Conservation (phyloP, 768 basidiomycete genomes). For the Termitomyces sp. region DNA sequence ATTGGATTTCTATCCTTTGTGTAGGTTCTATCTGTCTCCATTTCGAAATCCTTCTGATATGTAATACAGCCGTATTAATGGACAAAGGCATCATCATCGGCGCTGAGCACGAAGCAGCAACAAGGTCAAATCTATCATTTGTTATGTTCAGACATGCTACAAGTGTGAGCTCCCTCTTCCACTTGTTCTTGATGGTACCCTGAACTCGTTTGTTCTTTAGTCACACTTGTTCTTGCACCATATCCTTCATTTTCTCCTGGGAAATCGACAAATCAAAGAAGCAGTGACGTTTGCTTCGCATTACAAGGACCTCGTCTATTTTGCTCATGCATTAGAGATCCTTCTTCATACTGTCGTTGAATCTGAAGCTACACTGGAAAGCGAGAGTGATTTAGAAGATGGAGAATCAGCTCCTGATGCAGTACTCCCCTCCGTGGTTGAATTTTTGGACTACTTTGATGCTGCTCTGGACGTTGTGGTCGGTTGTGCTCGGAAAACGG, state of each 20-base stretch:
- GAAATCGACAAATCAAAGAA: slow-evolving; percentile 54
- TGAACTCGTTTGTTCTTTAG: slow-evolving; percentile 30
- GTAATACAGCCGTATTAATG: slow-evolving; percentile 82
- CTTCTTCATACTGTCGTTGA: slow-evolving; percentile 92
- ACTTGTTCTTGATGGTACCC: background rate
- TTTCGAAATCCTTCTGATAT: slow-evolving; percentile 2
- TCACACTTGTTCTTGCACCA: slow-evolving; percentile 94
- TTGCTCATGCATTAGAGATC: slow-evolving; percentile 91
- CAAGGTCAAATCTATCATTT: slow-evolving; percentile 74
- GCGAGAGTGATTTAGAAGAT: slow-evolving; percentile 23
- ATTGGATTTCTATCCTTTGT: slow-evolving; percentile 93
- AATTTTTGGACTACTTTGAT: slow-evolving; percentile 94
- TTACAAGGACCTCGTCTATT: slow-evolving; percentile 87
- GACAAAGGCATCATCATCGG: slow-evolving; percentile 99
- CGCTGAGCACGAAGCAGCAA: slow-evolving; percentile 81
- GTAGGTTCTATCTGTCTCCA: slow-evolving; percentile 39
- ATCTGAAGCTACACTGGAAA: slow-evolving; percentile 51
- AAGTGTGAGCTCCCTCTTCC: slow-evolving; percentile 48
- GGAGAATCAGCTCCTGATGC: slow-evolving; percentile 24
- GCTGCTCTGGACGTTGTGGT: slow-evolving; percentile 90
- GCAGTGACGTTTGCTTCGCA: slow-evolving; percentile 83
- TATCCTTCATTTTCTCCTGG: slow-evolving; percentile 78
- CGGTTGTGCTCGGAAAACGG: slow-evolving; percentile 93
- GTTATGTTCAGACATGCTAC: slow-evolving; percentile 90
- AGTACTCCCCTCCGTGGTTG: slow-evolving; percentile 64